phyloP scores from a whole-genome alignment of 2,329 filamentous ascomycete genomes.

The Beauveria asiatica region DNA sequence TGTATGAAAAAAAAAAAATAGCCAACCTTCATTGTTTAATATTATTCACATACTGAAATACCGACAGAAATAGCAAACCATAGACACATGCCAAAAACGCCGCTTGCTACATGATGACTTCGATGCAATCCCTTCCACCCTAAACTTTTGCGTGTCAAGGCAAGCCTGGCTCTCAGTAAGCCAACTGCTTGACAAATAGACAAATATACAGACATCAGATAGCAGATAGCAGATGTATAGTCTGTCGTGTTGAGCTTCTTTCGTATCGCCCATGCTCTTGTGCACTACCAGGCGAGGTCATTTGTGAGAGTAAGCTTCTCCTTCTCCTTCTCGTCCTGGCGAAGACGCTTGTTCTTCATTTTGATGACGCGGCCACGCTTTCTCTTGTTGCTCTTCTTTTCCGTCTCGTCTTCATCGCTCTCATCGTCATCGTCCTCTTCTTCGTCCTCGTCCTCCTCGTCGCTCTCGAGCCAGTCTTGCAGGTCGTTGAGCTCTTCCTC shows the following conservation, averaged over 20 bases:
- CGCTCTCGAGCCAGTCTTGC: conserved; percentile 86
- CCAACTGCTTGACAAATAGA: background rate
- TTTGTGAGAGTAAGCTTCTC: conserved; percentile 34
- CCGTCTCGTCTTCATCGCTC: conserved; percentile 47
- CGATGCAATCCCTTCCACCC: conserved; percentile 1
- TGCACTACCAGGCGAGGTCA: conserved; percentile 32
- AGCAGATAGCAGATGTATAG: background rate
- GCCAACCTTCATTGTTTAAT: background rate
- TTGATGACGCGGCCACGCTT: conserved; percentile 42
- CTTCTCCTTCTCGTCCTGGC: conserved; percentile 52
- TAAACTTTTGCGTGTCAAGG: background rate
- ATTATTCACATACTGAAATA: conserved; percentile 11
- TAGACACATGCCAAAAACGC: conserved; percentile 10
- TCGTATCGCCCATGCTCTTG: background rate
- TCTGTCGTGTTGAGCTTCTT: background rate
- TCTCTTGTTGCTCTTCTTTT: conserved; percentile 47
- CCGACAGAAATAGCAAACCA: conserved; percentile 1
- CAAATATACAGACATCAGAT: background rate
- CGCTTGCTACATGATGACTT: conserved; percentile 10
- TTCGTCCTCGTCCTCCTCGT: conserved; percentile 46
- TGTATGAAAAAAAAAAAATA: no score
- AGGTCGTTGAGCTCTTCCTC: conserved; percentile 73
- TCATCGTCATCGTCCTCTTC: conserved; percentile 53
- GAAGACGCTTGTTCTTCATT: conserved; percentile 35
- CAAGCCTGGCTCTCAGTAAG: background rate